Evolutionary conservation across 768 basidiomycete species (phyloP), one percentile per base, ranked within the genome.

Genomic region (Boletales sp.): DNA sequence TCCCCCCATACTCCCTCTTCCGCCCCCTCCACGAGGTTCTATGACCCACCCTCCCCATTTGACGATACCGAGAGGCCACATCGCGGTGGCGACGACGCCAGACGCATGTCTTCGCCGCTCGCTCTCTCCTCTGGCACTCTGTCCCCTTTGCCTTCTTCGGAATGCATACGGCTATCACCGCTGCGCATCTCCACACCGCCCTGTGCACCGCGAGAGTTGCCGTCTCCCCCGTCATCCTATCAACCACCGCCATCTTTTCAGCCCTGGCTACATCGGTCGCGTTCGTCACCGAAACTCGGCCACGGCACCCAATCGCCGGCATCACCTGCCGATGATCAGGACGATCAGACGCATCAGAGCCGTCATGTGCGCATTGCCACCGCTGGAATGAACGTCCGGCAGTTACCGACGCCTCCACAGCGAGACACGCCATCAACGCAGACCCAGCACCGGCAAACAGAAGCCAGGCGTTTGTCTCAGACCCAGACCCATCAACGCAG

Each of bases 1-100:
- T 77, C 70, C 51, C 74, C 75, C 5, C 55, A 59, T n/a, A 69
- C 72, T 0, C 68, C 67, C 1, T 60, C 72, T 2, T 71, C 67
- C 5, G 72, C 77, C 2, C 79, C 79, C 12, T 74, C 78, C 0
- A 57, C 63, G 0, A 58, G 57, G 17, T 69, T 53, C 36, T 67
- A 51, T 41, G 63, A 58, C 18, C 17, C 32, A 3, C 45, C 56
- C 0, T 56, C 55, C 1, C 52, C 57, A 7, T 63, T 67, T 34
- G 63, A 61, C 13, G 63, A 67, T 17, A 34, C 58, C 1, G 60
- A n/a, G 50, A 38, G 41, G 31, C 36, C 13, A 42, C 51, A 0
- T 29, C 56, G 21, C 21, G 21, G 21, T 21, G 4, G 21, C 21
- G 21, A 21, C 21, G 21, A 21, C 21, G 48, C 17, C 56, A 18